phyloP scores from a whole-genome alignment of 257 asterid genomes.

The Salvia splendens region DNA sequence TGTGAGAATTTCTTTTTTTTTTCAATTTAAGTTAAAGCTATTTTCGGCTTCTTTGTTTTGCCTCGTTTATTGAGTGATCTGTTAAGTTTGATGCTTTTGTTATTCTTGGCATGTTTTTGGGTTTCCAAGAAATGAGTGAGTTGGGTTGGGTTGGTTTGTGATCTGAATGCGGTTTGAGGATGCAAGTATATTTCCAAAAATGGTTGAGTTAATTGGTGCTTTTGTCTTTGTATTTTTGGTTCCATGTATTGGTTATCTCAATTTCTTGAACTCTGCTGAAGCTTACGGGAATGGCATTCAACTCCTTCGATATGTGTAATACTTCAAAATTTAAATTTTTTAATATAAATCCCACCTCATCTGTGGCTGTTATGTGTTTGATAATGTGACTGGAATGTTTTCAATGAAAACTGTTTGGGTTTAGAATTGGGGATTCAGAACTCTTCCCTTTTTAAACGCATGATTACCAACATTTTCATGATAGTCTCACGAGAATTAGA shows the following conservation, averaged over 20 bases:
- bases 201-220: slow-evolving; percentile 12
- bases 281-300: slow-evolving; percentile 1
- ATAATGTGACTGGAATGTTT: slow-evolving; percentile 21
- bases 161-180: slow-evolving; percentile 27
- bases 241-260: slow-evolving; percentile 32
- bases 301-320: slow-evolving; percentile 8
- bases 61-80: slow-evolving; percentile 33
- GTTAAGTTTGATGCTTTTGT: slow-evolving; percentile 25
- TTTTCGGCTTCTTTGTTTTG: background rate
- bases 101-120: slow-evolving; percentile 14
- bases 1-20: slow-evolving; percentile 50
- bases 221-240: slow-evolving; percentile 19
- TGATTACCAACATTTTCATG: slow-evolving; percentile 14
- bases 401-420: slow-evolving; percentile 28
- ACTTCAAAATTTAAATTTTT: too few species aligned
- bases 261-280: slow-evolving; percentile 20
- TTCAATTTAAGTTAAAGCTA: too few species aligned
- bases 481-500: slow-evolving; percentile 24
- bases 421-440: slow-evolving; percentile 31
- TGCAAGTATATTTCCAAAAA: background rate
- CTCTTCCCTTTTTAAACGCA: slow-evolving; percentile 1
- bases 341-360: too few species aligned
- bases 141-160: slow-evolving; percentile 30
- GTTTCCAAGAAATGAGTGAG: slow-evolving; percentile 3
- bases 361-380: slow-evolving; percentile 5